A percentile compares a stretch with the other conserved stretches of the same genome.
Evolutionary conservation across 306 rosid genomes (phyloP).

Genomic region (Dryas alaskensis): DNA sequence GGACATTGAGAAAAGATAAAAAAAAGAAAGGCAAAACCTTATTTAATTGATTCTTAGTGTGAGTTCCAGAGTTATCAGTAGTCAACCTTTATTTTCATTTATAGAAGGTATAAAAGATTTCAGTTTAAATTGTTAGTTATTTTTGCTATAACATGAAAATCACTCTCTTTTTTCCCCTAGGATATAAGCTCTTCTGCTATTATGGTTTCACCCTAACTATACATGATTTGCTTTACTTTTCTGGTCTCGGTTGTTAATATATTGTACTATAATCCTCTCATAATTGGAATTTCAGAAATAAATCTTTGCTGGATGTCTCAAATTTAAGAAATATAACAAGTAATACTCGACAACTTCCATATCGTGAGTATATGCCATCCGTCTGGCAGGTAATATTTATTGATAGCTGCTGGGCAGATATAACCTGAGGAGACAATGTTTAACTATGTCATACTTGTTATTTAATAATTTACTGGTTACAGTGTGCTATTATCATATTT

Average conservation of each 20-base stretch:
- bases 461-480: neutral
- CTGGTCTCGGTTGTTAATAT: neutral
- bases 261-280: neutral
- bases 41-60: neutral
- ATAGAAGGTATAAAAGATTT: neutral
- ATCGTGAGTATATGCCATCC: constrained; percentile 87
- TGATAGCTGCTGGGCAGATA: constrained; percentile 6
- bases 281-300: constrained; percentile 44
- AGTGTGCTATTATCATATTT: neutral
- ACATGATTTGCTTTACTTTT: neutral
- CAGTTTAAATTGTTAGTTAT: neutral
- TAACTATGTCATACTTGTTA: neutral
- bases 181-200: neutral
- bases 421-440: neutral
- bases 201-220: neutral
- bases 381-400: constrained; percentile 77
- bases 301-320: constrained; percentile 34
- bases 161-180: too few species aligned
- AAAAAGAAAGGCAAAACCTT: neutral
- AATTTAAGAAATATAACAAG: constrained; percentile 35
- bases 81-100: neutral
- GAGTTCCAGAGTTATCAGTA: neutral
- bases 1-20: neutral
- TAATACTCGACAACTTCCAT: constrained; percentile 36
- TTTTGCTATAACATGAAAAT: neutral